Conservation (phyloP, 2,329 filamentous ascomycete species). For the Juglanconis sp. region DNA sequence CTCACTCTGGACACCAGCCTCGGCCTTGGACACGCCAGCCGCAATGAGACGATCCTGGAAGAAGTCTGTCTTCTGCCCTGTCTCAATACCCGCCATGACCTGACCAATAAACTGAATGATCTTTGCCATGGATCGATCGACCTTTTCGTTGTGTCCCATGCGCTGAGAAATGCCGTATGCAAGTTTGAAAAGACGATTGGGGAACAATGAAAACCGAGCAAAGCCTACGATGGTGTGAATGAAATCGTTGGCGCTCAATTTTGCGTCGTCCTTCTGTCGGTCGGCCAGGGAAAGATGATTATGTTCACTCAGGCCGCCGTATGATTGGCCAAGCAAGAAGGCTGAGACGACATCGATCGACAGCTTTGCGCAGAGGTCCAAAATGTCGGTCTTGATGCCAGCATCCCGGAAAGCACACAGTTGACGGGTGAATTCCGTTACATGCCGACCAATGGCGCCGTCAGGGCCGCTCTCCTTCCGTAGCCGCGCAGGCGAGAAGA, state of each 20-base stretch:
- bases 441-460: background rate
- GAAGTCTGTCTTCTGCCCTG: background rate
- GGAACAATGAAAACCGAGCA: constrained; percentile 9
- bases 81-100: background rate
- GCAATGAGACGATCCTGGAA: constrained; percentile 1
- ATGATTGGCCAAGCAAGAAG: background rate
- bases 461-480: background rate
- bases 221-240: constrained; percentile 9
- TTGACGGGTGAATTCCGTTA: background rate
- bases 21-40: background rate
- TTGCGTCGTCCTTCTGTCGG: background rate
- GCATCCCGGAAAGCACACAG: background rate
- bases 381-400: constrained; percentile 2
- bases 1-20: constrained; percentile 3
- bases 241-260: constrained; percentile 5
- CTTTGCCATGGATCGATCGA: background rate
- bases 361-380: constrained; percentile 6
- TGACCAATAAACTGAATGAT: background rate
- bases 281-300: background rate
- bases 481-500: constrained; percentile 42
- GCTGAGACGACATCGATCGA: constrained; percentile 9
- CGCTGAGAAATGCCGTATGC: background rate
- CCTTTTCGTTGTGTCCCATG: too few relatives aligned
- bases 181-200: constrained; percentile 3
- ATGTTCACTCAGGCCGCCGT: constrained; percentile 6